Percentiles rank a stretch among this genome's conserved stretches.
Evolutionary conservation across 805 yeast species (phyloP).

Genomic region (Candida ficus): DNA sequence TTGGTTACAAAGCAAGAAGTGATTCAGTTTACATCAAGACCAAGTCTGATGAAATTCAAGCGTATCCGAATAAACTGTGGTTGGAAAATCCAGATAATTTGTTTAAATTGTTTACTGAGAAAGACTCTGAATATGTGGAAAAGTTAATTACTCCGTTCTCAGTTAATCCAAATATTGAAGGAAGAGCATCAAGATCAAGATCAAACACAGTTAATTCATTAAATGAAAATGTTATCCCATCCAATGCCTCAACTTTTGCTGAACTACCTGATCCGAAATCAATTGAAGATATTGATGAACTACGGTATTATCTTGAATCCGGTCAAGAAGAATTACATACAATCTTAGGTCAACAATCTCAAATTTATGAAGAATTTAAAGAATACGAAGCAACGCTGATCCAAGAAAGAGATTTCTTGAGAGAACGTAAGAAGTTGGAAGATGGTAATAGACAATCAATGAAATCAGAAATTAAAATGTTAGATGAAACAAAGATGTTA

Average conservation of each 20-base stretch:
- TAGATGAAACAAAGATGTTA: constrained; percentile 37
- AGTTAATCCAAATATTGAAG: constrained; percentile 8
- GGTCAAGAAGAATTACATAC: constrained; percentile 37
- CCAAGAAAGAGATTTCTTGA: constrained; percentile 32
- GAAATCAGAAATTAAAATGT: constrained; percentile 35
- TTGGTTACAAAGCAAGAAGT: constrained; percentile 37
- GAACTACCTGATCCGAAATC: constrained; percentile 18
- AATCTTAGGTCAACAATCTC: constrained; percentile 29
- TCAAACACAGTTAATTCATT: constrained; percentile 31
- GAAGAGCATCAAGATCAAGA: constrained; percentile 24
- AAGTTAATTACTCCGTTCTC: constrained; percentile 24
- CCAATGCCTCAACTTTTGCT: constrained; percentile 12
- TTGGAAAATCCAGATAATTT: constrained; percentile 36
- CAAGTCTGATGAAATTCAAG: constrained; percentile 21
- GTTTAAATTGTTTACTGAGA: constrained; percentile 29
- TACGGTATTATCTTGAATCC: constrained; percentile 36
- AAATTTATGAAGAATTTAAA: constrained; percentile 30
- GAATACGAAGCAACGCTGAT: constrained; percentile 33
- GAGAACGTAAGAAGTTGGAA: constrained; percentile 36
- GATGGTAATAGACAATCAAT: constrained; percentile 35
- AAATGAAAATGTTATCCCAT: constrained; percentile 6
- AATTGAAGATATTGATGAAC: constrained; percentile 37
- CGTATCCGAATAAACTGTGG: constrained; percentile 17
- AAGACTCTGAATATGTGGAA: constrained; percentile 17
- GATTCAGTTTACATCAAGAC: constrained; percentile 38